These are phyloP conservation scores for Ustilago lituana DNA, from an alignment of 1,284 basidiomycete species.

Conservation along the genomic window DNA sequence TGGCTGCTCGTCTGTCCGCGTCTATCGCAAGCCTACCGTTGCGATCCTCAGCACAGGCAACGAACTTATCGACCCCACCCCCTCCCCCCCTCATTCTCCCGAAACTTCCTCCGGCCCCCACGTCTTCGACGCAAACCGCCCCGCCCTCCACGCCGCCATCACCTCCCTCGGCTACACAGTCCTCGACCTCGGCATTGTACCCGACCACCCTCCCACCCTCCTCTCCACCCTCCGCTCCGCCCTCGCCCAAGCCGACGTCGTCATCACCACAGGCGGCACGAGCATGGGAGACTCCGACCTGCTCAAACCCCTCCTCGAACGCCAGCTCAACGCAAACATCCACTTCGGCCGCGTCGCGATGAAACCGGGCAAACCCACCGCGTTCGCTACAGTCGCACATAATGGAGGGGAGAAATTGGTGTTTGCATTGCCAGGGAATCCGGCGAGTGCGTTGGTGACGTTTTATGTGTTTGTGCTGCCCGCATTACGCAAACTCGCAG, in stretches of 20 bases:
- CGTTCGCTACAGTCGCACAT: constrained; percentile 77
- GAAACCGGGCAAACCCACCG: constrained; percentile 73
- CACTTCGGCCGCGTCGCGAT: constrained; percentile 78
- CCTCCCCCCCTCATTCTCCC: constrained; percentile 9
- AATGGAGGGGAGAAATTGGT: constrained; percentile 68
- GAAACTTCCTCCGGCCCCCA: no score
- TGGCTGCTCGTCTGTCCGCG: constrained; percentile 75
- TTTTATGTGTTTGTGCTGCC: constrained; percentile 87
- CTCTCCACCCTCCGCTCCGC: constrained; percentile 73
- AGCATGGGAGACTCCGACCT: constrained; percentile 89
- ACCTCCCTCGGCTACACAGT: constrained; percentile 80
- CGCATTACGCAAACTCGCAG: constrained; percentile 74
- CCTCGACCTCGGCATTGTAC: constrained; percentile 81
- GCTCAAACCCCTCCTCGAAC: constrained; percentile 85
- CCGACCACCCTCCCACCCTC: constrained; percentile 76
- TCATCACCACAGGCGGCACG: constrained; percentile 86
- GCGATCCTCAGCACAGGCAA: constrained; percentile 86
- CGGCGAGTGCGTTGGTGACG: constrained; percentile 85
- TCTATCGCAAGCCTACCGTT: constrained; percentile 77
- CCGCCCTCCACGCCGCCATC: constrained; percentile 77
- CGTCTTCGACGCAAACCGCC: constrained; percentile 79
- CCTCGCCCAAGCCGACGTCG: constrained; percentile 75
- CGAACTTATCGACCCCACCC: constrained; percentile 78
- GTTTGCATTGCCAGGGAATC: constrained; percentile 88
- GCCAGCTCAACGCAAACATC: constrained; percentile 76